These are phyloP conservation scores for Suillus hirtellus DNA, from an alignment of 768 basidiomycete species.

Conservation along the genomic window DNA sequence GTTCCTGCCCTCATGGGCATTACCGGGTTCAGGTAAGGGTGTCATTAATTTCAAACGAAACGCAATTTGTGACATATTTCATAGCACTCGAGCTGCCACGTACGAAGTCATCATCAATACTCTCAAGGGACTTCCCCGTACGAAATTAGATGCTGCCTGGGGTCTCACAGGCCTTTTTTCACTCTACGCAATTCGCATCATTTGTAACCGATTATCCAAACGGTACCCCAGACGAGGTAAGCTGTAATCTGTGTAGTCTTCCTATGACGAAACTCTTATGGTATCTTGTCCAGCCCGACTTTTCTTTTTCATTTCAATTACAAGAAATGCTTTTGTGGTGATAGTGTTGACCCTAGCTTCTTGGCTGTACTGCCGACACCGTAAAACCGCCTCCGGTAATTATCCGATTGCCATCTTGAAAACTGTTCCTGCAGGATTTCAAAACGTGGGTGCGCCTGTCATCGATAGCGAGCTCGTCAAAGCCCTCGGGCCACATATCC, in stretches of 20 bases:
- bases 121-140: slow-evolving; percentile 74
- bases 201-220: slow-evolving; percentile 49
- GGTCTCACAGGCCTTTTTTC: slow-evolving; percentile 74
- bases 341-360: slow-evolving; percentile 84
- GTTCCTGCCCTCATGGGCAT: slow-evolving; percentile 90
- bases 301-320: slow-evolving; percentile 77
- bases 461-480: slow-evolving; percentile 54
- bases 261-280: slow-evolving; percentile 3
- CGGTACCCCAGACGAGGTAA: slow-evolving; percentile 64
- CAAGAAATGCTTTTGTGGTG: slow-evolving; percentile 87
- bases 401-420: slow-evolving; percentile 85
- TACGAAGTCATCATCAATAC: slow-evolving; percentile 93
- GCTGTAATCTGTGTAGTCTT: slow-evolving; percentile 17
- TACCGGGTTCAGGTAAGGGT: slow-evolving; percentile 71
- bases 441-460: slow-evolving; percentile 49
- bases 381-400: slow-evolving; percentile 54
- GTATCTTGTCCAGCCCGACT: slow-evolving; percentile 46
- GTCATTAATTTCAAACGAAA: neutral
- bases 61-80: slow-evolving; percentile 12
- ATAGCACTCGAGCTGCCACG: slow-evolving; percentile 80
- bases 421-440: slow-evolving; percentile 83
- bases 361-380: slow-evolving; percentile 79
- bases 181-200: slow-evolving; percentile 68
- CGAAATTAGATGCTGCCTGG: slow-evolving; percentile 84
- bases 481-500: slow-evolving; percentile 75